Evolutionary conservation across 73 alveolate genomes (phyloP).

Genomic region (Paraurostyla sp.): DNA sequence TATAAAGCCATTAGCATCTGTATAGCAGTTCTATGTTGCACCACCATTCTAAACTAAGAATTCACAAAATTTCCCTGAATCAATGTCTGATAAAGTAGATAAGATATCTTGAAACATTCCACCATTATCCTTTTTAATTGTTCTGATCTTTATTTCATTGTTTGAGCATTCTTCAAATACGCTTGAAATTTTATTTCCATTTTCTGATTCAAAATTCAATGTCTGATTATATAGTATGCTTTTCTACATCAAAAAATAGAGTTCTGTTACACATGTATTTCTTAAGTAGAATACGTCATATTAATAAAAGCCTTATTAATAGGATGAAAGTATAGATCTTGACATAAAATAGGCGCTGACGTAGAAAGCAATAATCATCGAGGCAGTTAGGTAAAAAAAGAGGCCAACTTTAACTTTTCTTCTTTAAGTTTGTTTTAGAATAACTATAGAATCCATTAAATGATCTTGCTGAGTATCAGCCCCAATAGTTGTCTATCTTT

Average conservation of each 20-base stretch:
- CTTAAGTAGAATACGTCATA: constrained; percentile 2
- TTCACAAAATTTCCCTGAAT: background rate
- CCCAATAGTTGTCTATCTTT: too few relatives aligned
- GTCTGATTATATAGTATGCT: background rate
- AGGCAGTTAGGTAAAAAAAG: background rate
- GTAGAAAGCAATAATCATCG: constrained; percentile 2
- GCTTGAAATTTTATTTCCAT: background rate
- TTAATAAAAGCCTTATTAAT: background rate
- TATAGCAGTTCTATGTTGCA: background rate
- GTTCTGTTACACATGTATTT: constrained; percentile 13
- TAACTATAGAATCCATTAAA: background rate
- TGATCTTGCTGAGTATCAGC: too few relatives aligned
- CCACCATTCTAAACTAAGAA: background rate
- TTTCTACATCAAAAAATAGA: background rate
- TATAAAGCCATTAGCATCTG: constrained; percentile 7
- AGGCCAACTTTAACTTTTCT: constrained; percentile 14
- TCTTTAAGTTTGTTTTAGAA: background rate
- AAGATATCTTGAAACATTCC: background rate
- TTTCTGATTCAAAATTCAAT: background rate
- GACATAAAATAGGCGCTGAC: background rate
- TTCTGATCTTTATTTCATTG: constrained; percentile 7
- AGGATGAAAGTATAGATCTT: background rate
- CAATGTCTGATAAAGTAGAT: background rate
- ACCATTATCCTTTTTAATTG: background rate
- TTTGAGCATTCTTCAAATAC: constrained; percentile 9